Conservation (phyloP, 2,329 filamentous ascomycete genomes). For the Fusarium denticulatum region DNA sequence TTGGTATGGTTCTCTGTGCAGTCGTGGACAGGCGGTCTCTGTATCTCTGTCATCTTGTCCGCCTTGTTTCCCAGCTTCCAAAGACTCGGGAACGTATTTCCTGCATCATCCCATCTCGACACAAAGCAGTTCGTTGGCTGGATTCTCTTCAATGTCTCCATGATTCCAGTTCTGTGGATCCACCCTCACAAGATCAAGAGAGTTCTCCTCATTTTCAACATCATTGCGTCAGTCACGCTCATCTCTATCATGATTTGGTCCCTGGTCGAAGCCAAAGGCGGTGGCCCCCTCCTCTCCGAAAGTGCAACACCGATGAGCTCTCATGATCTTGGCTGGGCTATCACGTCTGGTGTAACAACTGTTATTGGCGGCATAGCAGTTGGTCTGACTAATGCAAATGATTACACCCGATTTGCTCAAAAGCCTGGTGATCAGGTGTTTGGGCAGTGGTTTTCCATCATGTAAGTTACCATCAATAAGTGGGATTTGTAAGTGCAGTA, state of each 20-base stretch:
- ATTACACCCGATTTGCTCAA: neutral
- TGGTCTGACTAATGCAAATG: neutral
- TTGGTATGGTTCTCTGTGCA: neutral
- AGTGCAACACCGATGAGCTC: neutral
- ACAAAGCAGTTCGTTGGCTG: neutral
- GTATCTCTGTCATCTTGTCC: neutral
- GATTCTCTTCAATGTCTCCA: neutral
- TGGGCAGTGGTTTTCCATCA: neutral
- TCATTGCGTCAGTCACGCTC: neutral
- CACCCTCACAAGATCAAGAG: neutral
- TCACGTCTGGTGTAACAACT: neutral
- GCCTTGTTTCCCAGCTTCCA: neutral
- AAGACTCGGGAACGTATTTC: neutral
- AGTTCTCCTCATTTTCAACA: neutral
- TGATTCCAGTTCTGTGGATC: neutral
- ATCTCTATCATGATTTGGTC: neutral
- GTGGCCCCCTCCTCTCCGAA: neutral
- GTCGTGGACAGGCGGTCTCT: neutral
- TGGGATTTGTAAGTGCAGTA: fast-evolving
- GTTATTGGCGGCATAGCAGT: neutral
- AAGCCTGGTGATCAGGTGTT: neutral
- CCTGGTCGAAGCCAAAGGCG: neutral
- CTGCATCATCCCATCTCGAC: neutral
- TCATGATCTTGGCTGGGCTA: neutral
- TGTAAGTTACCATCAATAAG: neutral